Base-by-base conservation (phyloP, 2,329 filamentous ascomycete species). In the Colletotrichum theobromicola region DNA sequence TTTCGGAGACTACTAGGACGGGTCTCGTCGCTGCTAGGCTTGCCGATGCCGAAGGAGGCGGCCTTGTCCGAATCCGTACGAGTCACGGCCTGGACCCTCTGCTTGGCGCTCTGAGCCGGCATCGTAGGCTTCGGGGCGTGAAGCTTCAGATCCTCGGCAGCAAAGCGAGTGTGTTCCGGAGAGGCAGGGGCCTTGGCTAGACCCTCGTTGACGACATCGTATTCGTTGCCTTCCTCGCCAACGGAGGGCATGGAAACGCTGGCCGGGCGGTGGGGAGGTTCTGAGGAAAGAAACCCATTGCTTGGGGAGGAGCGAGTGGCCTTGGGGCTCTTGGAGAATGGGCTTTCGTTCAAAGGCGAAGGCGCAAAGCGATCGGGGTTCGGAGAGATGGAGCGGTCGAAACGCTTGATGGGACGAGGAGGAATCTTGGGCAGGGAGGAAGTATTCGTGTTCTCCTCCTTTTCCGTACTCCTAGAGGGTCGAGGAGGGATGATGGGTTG, bases 151-250 rank as follows among this genome's bases (percentile, higher is more conserved):
- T 98, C 94, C 72, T 93, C 92, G 77, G 91, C 93, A 70, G 98
- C 88, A 78, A 93, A 95, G 80, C 94, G 92, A 24, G 93, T 96
- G 83, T 97, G 93, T 79, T 94, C 90, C 12, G 93, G 92, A 7
- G 90, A 89, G 37, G 84, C 80, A 71, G 84, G 83, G 64, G 87
- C 53, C 34, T 67, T 74, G 42, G 67, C 24, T 81, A 85, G 55
- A 76, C 89, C 88, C n/a, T 88, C 86, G 37, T 87, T 80, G 37
- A 89, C 82, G 26, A 83, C 93, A 67, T 91, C 94, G 85, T 98
- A 98, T 85, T 98, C 96, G 78, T 89, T 92, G 76, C 96, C 96
- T 85, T 98, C 96, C 82, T 98, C 93, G 72, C 96, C 96, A 70
- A 98, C 89, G 1, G 94, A 94, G 18, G 96, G 96, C 81, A 98